A percentile compares a stretch with the other conserved stretches of the same genome.
Evolutionary conservation across 192 early-diverging fungal genomes (phyloP).

Genomic region (Coemansia sp.): DNA sequence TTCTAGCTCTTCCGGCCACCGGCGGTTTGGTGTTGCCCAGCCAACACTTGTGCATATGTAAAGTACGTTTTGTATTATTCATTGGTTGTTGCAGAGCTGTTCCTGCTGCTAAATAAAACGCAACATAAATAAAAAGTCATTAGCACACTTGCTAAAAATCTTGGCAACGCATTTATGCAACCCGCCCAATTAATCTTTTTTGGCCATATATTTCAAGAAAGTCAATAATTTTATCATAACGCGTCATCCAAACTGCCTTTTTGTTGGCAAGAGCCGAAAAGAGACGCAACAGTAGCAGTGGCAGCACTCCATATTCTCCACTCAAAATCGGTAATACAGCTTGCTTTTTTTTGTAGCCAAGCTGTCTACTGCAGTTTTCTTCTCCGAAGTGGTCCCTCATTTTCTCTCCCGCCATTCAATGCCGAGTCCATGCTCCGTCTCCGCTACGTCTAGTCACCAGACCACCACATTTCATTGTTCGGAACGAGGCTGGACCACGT

Average conservation of each 20-base stretch:
- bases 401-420: neutral
- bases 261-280: neutral
- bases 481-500: neutral
- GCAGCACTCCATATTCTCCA: neutral
- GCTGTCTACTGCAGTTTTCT: neutral
- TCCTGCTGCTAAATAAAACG: neutral
- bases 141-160: neutral
- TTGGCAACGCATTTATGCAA: too few species aligned
- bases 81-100: neutral
- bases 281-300: too few species aligned
- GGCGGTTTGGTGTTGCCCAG: slow-evolving; percentile 8
- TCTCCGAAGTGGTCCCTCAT: neutral
- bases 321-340: neutral
- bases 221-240: too few species aligned
- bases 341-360: neutral
- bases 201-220: too few species aligned
- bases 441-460: neutral
- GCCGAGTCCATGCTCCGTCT: too few species aligned
- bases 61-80: neutral
- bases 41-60: slow-evolving; percentile 9
- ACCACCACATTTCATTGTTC: neutral
- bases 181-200: too few species aligned
- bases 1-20: neutral
- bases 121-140: neutral
- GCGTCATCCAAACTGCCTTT: too few species aligned